phyloP scores from a whole-genome alignment of 441 rosid species.

The Populus hybrid region DNA sequence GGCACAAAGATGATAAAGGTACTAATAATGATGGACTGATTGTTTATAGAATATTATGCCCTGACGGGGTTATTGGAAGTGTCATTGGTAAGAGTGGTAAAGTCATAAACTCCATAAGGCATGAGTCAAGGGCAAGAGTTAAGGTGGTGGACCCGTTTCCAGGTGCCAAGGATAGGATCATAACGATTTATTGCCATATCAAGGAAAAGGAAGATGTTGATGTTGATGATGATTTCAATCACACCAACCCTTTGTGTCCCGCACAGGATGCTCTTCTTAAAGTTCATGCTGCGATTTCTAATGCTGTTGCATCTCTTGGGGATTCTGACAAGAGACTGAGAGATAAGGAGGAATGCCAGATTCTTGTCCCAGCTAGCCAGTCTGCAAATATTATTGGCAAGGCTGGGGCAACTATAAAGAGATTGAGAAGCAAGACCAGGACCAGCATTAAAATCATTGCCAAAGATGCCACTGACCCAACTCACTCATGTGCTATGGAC shows the following conservation, averaged over 20 bases:
- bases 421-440: slow-evolving; percentile 68
- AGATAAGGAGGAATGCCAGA: slow-evolving; percentile 71
- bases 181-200: slow-evolving; percentile 65
- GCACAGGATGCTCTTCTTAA: slow-evolving; percentile 89
- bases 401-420: slow-evolving; percentile 78
- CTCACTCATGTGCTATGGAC: slow-evolving; percentile 88
- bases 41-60: slow-evolving; percentile 85
- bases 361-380: slow-evolving; percentile 91
- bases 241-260: slow-evolving; percentile 57
- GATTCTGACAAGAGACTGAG: slow-evolving; percentile 52
- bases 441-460: slow-evolving; percentile 59
- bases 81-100: slow-evolving; percentile 95
- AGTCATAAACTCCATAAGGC: slow-evolving; percentile 79
- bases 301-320: slow-evolving; percentile 44
- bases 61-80: slow-evolving; percentile 84
- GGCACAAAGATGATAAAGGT: slow-evolving; percentile 49
- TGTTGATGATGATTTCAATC: slow-evolving; percentile 54
- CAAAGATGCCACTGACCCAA: slow-evolving; percentile 75
- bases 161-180: slow-evolving; percentile 71
- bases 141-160: slow-evolving; percentile 90
- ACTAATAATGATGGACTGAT: slow-evolving; percentile 47
- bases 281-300: slow-evolving; percentile 65
- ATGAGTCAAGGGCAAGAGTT: slow-evolving; percentile 81
- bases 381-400: slow-evolving; percentile 86
- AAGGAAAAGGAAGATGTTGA: slow-evolving; percentile 68